Evolutionary conservation across 2,329 filamentous ascomycete genomes (phyloP).

Genomic region (Pseudogymnoascus sp.): DNA sequence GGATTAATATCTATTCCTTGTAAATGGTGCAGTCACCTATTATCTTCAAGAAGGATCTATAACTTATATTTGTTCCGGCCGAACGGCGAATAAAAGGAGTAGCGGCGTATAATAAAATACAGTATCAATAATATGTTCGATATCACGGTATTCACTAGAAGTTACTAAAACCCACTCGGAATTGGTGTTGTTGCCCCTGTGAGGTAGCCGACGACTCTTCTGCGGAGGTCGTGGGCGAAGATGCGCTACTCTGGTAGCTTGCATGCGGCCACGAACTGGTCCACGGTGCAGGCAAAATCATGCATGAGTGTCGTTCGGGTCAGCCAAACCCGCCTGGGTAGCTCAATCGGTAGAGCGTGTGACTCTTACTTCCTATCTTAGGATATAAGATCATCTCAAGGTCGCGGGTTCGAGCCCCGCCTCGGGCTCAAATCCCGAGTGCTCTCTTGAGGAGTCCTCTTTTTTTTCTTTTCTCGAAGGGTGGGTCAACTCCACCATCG

Average conservation of each 20-base stretch:
- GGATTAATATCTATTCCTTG: not conserved
- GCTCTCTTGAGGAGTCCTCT: not conserved
- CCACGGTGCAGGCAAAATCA: too few relatives aligned
- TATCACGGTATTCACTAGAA: too few relatives aligned
- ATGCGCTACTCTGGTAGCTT: too few relatives aligned
- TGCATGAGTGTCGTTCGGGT: too few relatives aligned
- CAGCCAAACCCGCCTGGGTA: conserved; percentile 41
- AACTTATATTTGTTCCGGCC: not conserved
- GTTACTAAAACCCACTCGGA: too few relatives aligned
- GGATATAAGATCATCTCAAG: conserved; percentile 6
- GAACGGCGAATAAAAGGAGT: not conserved
- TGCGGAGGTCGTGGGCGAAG: too few relatives aligned
- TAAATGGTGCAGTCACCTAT: not conserved
- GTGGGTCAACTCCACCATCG: too few relatives aligned
- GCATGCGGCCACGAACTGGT: too few relatives aligned
- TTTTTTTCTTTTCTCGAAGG: not conserved
- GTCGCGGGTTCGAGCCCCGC: conserved; percentile 6
- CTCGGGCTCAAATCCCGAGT: conserved; percentile 7
- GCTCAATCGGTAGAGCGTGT: conserved; percentile 67
- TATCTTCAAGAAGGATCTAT: not conserved
- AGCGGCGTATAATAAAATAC: not conserved
- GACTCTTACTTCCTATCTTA: conserved; percentile 43
- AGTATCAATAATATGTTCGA: not conserved
- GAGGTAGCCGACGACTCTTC: too few relatives aligned
- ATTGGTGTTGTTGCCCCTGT: too few relatives aligned